Conservation (phyloP, 2,329 filamentous ascomycete species). For the Macroventuria anomochaeta region DNA sequence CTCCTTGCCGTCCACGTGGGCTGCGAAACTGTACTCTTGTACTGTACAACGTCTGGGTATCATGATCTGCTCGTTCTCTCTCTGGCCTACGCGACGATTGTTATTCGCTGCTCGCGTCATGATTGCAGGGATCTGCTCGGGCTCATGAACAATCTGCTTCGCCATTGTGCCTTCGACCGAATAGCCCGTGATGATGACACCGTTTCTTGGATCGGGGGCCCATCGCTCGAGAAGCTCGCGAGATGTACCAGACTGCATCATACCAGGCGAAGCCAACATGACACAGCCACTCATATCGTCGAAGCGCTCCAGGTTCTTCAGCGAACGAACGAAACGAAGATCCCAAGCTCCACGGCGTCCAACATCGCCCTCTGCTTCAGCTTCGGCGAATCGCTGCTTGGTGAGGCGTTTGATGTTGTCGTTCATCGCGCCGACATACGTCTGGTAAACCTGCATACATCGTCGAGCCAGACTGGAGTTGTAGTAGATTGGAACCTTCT, state of each 20-base stretch:
- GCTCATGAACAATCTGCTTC: conserved; percentile 92
- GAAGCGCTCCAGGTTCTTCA: conserved; percentile 93
- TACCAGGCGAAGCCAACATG: conserved; percentile 96
- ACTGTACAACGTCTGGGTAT: conserved; percentile 92
- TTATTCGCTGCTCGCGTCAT: conserved; percentile 66
- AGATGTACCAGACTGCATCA: conserved; percentile 96
- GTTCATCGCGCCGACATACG: conserved; percentile 98
- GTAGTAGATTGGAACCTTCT: conserved; percentile 95
- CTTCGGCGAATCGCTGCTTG: conserved; percentile 87
- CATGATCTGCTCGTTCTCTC: conserved; percentile 84
- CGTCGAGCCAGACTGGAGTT: conserved; percentile 93
- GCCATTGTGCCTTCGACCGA: conserved; percentile 99
- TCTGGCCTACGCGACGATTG: conserved; percentile 67
- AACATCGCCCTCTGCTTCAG: conserved; percentile 78
- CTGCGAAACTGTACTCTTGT: conserved; percentile 93
- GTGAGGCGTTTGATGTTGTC: conserved; percentile 98
- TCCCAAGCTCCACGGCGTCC: conserved; percentile 90
- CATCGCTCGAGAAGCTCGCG: conserved; percentile 91
- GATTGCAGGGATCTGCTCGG: conserved; percentile 91
- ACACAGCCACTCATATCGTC: conserved; percentile 95
- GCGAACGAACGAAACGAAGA: conserved; percentile 88
- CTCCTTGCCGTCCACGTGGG: conserved; percentile 94
- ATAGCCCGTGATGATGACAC: conserved; percentile 98
- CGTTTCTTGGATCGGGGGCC: conserved; percentile 95
- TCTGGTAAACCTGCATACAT: conserved; percentile 99